phyloP scores from a whole-genome alignment of 2,329 filamentous ascomycete species.

The Aciculosporium take region DNA sequence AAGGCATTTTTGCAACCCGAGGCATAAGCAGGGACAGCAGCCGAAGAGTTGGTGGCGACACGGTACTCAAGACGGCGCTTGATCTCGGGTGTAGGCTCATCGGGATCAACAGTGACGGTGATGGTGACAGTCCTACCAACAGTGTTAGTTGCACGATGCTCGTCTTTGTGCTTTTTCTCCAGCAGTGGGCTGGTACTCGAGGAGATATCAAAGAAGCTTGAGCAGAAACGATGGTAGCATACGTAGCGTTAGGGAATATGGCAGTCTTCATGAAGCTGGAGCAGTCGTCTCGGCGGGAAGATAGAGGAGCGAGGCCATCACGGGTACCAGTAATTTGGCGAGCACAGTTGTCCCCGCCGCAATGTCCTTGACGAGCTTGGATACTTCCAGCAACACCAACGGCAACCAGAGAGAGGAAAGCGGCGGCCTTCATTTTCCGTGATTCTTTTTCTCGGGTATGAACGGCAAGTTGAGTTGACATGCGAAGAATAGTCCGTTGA shows the following conservation, averaged over 20 bases:
- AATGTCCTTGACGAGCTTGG: slow-evolving; percentile 21
- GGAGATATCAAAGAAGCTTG: background rate
- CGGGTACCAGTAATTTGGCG: slow-evolving; percentile 30
- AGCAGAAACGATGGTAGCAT: slow-evolving; percentile 9
- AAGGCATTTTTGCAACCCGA: slow-evolving; percentile 19
- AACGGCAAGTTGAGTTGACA: slow-evolving; percentile 1
- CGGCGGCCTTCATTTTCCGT: slow-evolving; percentile 28
- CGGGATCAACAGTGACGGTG: slow-evolving; percentile 24
- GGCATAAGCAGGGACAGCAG: slow-evolving; percentile 26
- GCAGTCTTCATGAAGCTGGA: slow-evolving; percentile 25
- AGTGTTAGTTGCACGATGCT: background rate
- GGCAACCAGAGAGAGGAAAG: slow-evolving; percentile 23
- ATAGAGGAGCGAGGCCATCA: slow-evolving; percentile 19
- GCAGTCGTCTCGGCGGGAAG: slow-evolving; percentile 25
- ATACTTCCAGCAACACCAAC: slow-evolving; percentile 22
- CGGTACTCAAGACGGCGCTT: slow-evolving; percentile 18
- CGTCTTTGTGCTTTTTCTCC: background rate
- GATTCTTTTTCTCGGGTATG: background rate
- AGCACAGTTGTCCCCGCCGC: slow-evolving; percentile 30
- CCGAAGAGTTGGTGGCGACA: slow-evolving; percentile 19
- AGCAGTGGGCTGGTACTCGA: background rate
- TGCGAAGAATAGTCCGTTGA: background rate
- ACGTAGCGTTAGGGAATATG: slow-evolving; percentile 27
- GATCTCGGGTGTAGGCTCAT: slow-evolving; percentile 12
- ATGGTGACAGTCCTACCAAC: slow-evolving; percentile 20